These are phyloP conservation scores for Citrus australasica DNA, from an alignment of 345 rosid species.

Conservation along the genomic window DNA sequence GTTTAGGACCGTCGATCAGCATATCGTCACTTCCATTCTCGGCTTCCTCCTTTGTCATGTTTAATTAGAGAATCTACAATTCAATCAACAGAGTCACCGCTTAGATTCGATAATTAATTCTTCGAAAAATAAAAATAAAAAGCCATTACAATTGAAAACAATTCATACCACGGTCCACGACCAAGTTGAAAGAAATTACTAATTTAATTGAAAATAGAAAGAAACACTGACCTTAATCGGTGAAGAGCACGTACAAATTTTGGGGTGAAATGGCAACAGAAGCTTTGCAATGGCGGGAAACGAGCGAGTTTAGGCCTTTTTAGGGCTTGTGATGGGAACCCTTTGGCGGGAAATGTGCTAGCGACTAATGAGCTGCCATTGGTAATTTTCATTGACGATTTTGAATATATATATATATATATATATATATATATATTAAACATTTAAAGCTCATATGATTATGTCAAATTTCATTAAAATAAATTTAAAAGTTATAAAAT, in stretches of 20 bases:
- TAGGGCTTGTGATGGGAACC: too few relatives aligned
- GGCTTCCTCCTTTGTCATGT: slow-evolving; percentile 44
- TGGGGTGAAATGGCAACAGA: background rate
- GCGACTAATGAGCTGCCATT: background rate
- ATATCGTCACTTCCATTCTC: slow-evolving; percentile 45
- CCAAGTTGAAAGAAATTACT: background rate
- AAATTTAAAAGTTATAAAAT: too few relatives aligned
- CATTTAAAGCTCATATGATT: too few relatives aligned
- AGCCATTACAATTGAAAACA: background rate
- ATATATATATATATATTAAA: too few relatives aligned
- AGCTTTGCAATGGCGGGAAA: slow-evolving; percentile 19
- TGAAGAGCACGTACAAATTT: background rate
- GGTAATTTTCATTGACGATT: background rate
- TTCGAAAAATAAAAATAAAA: background rate
- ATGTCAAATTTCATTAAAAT: too few relatives aligned
- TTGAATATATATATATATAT: too few relatives aligned
- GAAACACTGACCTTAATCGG: background rate
- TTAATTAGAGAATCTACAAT: background rate
- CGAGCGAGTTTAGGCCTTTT: background rate
- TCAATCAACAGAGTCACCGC: background rate
- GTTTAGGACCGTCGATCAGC: slow-evolving; percentile 46
- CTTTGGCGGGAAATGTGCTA: slow-evolving; percentile 13
- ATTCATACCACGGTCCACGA: too few relatives aligned
- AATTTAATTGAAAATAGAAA: background rate
- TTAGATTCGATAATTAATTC: background rate